Evolutionary conservation across 805 yeast species (phyloP), one percentile per base, ranked within the genome.

Genomic region (Ogataea nakhonphanomensis): DNA sequence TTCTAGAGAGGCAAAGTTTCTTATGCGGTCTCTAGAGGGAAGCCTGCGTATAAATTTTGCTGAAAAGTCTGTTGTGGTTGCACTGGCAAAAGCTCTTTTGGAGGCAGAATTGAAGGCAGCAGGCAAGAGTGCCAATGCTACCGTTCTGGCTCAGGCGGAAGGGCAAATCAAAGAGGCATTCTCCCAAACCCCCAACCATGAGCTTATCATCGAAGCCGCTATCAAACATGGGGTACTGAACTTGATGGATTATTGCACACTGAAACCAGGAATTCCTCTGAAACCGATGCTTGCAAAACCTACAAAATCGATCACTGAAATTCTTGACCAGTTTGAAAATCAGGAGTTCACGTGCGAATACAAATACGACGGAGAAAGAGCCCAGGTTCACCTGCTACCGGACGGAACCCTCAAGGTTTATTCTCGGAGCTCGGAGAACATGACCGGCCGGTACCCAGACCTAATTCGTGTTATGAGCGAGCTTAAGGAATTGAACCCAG

Each of bases 221-320:
- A 59, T 84, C 44, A 67, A 79, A 30, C 57, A 78, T 51, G 98
- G 98, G 0, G 71, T 91, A 2, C 62, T 70, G 50, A 69, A 83
- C 26, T 58, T 93, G 30, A 66, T 74, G 34, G 80, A 82, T 8
- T 76, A 81, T 49, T 81, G 95, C 52, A 79, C 78, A 28, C 66
- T 93, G 46, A 79, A 82, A 8, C 96, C 99, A 0, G 98, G 98
- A 1, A 80, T 93, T 4, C 99, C 99, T 0, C 70, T 93, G 52
- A 91, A 90, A 58, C 99, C 99, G 1, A 93, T 93, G 99, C 76
- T 93, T 55, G 99, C 99, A 6, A 93, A 91, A 58, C 99, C 99
- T 2, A 91, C 98, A 0, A 91, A 93, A 57, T 77, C 96, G 2
- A 81, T 93, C 25, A 76, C 84, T n/a, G 99, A 93, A 58, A 86